Evolutionary conservation across 2,329 filamentous ascomycete species (phyloP), one percentile per base, ranked within the genome.

Genomic region (Verticillium zaregamsianum): DNA sequence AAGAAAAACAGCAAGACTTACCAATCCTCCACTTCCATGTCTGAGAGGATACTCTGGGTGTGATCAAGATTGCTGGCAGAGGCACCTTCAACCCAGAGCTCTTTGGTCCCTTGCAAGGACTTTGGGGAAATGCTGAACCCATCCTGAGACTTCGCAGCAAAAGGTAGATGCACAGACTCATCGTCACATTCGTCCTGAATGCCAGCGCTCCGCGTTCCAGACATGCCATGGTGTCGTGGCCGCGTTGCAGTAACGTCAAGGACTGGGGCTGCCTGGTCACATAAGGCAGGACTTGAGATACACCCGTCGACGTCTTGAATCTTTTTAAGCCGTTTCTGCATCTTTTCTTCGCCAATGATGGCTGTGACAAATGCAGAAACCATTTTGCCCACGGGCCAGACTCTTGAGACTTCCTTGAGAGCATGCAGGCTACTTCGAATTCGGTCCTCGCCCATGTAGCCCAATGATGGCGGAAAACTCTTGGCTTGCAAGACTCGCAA

Each of bases 401-500:
- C 93, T 69, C 91, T 93, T 4, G 93, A 97, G 0, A 98, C 92
- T 66, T 97, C 93, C 73, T 96, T 96, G 66, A 99, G 81, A 0
- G 94, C 93, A 63, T 87, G 84, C 92, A 98, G 95, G 72, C 94
- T 98, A 20, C 90, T 90, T 55, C 90, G 86, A 68, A 97, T 86
- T 64, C 93, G 85, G 72, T 93, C 90, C 69, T 97, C 93, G 12
- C 93, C 97, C 15, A 92, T 91, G 64, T 92, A 87, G 45, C 97
- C 92, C 45, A 98, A 90, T 0, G 91, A 90, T 14, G 93, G 92
- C 17, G 96, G 90, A 0, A 92, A 93, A 0, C 94, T 97, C 59
- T 93, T 88, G 90, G 97, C 96, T 76, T 98, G 95, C 74, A 98
- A 98, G 15, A 98, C 94, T 70, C 98, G 95, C 93, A 99, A 98